Conservation (phyloP, 495 filamentous ascomycete genomes). For the Parmelia sp. region DNA sequence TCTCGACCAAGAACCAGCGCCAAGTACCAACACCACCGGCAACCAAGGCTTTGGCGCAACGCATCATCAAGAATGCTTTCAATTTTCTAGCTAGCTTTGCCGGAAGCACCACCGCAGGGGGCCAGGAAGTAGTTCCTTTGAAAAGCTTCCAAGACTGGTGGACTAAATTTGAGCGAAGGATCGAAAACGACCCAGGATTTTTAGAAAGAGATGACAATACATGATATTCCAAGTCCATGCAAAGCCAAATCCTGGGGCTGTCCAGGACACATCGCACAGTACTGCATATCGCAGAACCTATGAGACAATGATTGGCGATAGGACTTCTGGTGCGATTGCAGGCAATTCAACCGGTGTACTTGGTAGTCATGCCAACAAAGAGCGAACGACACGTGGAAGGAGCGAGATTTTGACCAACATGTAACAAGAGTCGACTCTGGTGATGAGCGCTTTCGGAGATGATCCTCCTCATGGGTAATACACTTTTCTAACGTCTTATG, state of each 20-base stretch:
- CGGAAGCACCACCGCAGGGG: conserved; percentile 40
- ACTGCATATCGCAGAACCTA: not conserved
- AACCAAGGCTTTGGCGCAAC: conserved; percentile 75
- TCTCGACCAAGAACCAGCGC: conserved; percentile 28
- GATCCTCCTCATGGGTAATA: not conserved
- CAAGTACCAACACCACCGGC: conserved; percentile 35
- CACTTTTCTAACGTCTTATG: not conserved
- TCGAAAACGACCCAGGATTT: conserved; percentile 82
- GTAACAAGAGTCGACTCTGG: not conserved
- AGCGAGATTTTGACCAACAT: not conserved
- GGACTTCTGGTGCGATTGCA: not conserved
- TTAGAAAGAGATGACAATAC: conserved; percentile 67
- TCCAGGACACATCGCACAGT: not conserved
- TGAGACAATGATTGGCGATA: not conserved
- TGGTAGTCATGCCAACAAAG: not conserved
- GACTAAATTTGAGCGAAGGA: conserved; percentile 86
- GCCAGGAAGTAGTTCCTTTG: conserved; percentile 78
- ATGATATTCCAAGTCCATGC: conserved; percentile 3
- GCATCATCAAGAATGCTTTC: conserved; percentile 95
- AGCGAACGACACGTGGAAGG: not conserved
- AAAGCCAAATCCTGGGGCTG: not conserved
- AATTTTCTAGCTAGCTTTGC: conserved; percentile 92
- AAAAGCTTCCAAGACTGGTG: conserved; percentile 96
- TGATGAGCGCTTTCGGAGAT: not conserved
- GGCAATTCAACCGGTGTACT: not conserved